phyloP scores from a whole-genome alignment of 1,139 yeast species.

The Geotrichum aggregatum region DNA sequence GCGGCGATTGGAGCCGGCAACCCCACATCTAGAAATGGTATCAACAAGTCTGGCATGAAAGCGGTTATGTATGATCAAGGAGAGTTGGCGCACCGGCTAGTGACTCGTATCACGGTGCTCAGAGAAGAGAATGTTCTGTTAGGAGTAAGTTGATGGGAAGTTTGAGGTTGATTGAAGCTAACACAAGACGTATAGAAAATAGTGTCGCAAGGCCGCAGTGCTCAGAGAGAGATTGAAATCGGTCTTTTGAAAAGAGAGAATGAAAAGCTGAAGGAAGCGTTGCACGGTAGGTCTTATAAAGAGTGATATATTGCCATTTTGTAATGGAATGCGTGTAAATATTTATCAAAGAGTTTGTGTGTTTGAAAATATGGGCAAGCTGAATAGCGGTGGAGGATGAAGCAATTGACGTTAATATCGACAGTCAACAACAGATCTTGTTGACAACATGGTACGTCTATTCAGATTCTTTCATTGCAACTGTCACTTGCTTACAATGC shows the following conservation, averaged over 20 bases:
- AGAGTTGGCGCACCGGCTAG: slow-evolving; percentile 71
- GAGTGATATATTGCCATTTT: slow-evolving; percentile 1
- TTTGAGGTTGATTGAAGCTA: background rate
- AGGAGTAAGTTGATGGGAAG: slow-evolving; percentile 35
- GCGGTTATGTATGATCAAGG: slow-evolving; percentile 49
- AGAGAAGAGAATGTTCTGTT: slow-evolving; percentile 69
- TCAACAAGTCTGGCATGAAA: slow-evolving; percentile 4
- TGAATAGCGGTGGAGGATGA: too few relatives aligned
- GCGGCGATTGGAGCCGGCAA: slow-evolving; percentile 35
- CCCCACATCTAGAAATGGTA: slow-evolving; percentile 4
- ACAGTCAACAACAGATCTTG: too few relatives aligned
- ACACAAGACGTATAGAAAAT: slow-evolving; percentile 9
- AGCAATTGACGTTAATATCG: too few relatives aligned
- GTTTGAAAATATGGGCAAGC: too few relatives aligned
- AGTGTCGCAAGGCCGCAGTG: slow-evolving; percentile 13
- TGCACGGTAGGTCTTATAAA: background rate
- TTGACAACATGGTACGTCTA: too few relatives aligned
- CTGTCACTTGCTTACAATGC: too few relatives aligned
- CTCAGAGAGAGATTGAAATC: slow-evolving; percentile 14
- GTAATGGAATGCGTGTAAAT: too few relatives aligned
- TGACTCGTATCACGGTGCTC: slow-evolving; percentile 58
- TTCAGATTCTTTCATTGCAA: too few relatives aligned
- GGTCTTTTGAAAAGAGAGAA: slow-evolving; percentile 13
- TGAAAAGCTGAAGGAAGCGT: slow-evolving; percentile 5
- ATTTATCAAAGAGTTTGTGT: too few relatives aligned